Base-by-base conservation (phyloP, 495 filamentous ascomycete genomes). In the Terfezia boudieri region DNA sequence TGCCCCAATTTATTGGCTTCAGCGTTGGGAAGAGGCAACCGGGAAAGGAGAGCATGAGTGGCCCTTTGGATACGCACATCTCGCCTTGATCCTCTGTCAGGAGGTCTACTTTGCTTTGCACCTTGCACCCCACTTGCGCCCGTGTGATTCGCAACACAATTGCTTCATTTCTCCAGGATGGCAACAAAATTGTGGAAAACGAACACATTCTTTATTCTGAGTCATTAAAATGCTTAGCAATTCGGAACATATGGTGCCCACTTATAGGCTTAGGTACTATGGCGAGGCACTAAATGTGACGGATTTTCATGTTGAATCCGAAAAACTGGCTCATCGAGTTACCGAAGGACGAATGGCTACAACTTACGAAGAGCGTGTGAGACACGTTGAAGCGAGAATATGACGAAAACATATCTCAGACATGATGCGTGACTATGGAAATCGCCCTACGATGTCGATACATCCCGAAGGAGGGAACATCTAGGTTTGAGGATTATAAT, bases 1-100 rank as follows among this genome's bases (percentile, higher is more conserved):
- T 46, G 53, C 52, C 22, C 53, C 52, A 41, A 58, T 62, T 48
- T 57, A 50, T 35, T 41, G 51, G 17, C 50, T 53, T 41, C 22
- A 50, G 17, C 12, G 17, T 14, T 46, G 41, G 41, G 17, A 46
- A 46, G 41, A 46, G 17, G 41, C 41, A 46, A 20, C 12, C 4
- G 17, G 41, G 2, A 20, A 46, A 14, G 17, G 17, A 46, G 41
- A 46, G 41, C 41, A 46, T 20, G 41, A 46, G 17, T 20, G 17
- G 41, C 41, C 17, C 14, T 20, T n/a, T 14, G 41, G 41, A 14
- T 46, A 46, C 8, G 41, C 41, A 5, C 41, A 46, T 20, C 41
- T 46, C 8, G 41, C 41, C 12, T 3, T 46, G 4, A 46, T 46
- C 41, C 41, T 46, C 41, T 46, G 41, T 8, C 41, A 46, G 41